Evolutionary conservation across 768 basidiomycete species (phyloP).

Genomic region (Kwoniella sp.): DNA sequence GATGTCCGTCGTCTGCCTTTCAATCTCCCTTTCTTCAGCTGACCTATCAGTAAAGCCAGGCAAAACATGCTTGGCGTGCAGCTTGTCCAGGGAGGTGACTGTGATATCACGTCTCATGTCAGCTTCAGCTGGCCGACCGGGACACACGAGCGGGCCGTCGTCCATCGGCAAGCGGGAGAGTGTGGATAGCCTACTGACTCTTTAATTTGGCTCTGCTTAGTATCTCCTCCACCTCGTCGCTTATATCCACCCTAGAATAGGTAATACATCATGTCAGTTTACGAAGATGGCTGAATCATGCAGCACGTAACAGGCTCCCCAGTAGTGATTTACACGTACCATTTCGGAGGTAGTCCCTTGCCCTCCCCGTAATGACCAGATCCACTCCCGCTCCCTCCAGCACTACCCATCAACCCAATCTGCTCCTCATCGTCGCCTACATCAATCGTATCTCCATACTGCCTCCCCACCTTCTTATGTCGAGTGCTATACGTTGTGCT

Average conservation of each 20-base stretch:
- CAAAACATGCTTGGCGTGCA: slow-evolving; percentile 92
- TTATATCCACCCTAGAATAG: slow-evolving; percentile 76
- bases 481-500: slow-evolving; percentile 32
- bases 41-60: slow-evolving; percentile 96
- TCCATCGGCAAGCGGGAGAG: too few species aligned
- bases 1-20: slow-evolving; percentile 78
- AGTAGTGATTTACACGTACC: slow-evolving; percentile 61
- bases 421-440: slow-evolving; percentile 64
- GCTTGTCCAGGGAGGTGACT: slow-evolving; percentile 89
- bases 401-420: slow-evolving; percentile 60
- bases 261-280: background rate
- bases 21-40: slow-evolving; percentile 91
- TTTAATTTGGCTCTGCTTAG: slow-evolving; percentile 71
- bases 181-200: slow-evolving; percentile 64
- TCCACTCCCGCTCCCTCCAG: slow-evolving; percentile 25
- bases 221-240: slow-evolving; percentile 83
- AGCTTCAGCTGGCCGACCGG: too few species aligned
- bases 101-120: too few species aligned
- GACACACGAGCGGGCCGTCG: too few species aligned
- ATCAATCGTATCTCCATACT: slow-evolving; percentile 48
- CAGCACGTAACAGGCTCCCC: too few species aligned
- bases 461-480: slow-evolving; percentile 10
- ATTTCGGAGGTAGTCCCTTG: slow-evolving; percentile 74
- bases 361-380: slow-evolving; percentile 61
- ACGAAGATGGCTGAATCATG: too few species aligned